Conservation (phyloP, 768 basidiomycete species). For the Tricholoma furcatifolium region DNA sequence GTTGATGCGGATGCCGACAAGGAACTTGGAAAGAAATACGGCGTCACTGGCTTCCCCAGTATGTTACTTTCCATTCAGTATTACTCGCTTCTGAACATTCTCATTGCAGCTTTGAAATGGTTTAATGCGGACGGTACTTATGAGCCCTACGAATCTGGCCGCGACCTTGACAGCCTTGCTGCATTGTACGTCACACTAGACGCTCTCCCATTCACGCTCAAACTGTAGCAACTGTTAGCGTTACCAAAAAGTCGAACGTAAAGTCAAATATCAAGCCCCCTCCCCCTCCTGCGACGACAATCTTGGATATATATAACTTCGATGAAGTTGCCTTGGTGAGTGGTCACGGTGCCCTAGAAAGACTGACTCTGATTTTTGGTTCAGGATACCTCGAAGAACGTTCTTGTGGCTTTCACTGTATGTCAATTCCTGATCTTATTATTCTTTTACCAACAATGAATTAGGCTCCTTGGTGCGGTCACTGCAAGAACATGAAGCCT, state of each 20-base stretch:
- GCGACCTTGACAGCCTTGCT: slow-evolving; percentile 77
- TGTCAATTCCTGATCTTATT: slow-evolving; percentile 20
- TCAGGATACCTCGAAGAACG: slow-evolving; percentile 72
- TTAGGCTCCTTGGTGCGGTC: slow-evolving; percentile 84
- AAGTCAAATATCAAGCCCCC: slow-evolving; percentile 89
- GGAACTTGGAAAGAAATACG: slow-evolving; percentile 73
- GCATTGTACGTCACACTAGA: slow-evolving; percentile 57
- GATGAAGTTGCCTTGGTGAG: slow-evolving; percentile 69
- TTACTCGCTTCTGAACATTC: background rate
- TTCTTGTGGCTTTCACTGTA: slow-evolving; percentile 82
- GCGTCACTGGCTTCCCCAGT: slow-evolving; percentile 87
- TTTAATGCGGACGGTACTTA: slow-evolving; percentile 69
- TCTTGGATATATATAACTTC: slow-evolving; percentile 73
- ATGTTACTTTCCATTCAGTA: slow-evolving; percentile 29
- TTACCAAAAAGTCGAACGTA: slow-evolving; percentile 72
- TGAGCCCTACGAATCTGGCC: slow-evolving; percentile 71
- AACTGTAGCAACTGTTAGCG: slow-evolving; percentile 37
- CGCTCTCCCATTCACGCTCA: background rate
- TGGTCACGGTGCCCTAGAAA: background rate
- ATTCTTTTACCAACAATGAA: slow-evolving; percentile 3
- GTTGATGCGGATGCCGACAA: slow-evolving; percentile 90
- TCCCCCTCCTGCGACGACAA: slow-evolving; percentile 65
- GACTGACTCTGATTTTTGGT: background rate
- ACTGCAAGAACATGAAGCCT: slow-evolving; percentile 92
- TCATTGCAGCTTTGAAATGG: slow-evolving; percentile 81